Base-by-base conservation (phyloP, 2,329 filamentous ascomycete genomes). In the Exophiala spinifera region DNA sequence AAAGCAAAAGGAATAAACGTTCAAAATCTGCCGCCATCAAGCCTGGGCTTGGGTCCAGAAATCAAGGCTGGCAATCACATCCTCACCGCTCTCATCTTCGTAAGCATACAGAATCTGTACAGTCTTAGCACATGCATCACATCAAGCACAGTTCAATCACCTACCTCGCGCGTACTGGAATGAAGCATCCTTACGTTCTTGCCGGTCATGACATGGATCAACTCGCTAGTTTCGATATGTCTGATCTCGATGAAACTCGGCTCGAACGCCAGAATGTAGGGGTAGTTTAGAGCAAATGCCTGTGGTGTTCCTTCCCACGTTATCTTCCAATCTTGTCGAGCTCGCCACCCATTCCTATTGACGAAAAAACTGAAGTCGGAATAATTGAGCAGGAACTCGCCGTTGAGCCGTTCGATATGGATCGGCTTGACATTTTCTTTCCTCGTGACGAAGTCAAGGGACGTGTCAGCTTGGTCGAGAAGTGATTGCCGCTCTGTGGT, bases 341-440 rank as follows among this genome's bases (percentile, higher is more conserved):
- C 92, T 60, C 94, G 85, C 94, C 94, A 99, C 34, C 94, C 94
- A 70, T 99, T 97, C 66, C 94, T 85, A 73, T 99, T 97, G 69
- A 99, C 94, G 67, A 97, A 99, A 82, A 99, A 99, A 11, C 90
- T 96, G 73, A 96, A 99, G 70, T 99, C 94, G 3, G 90, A 94
- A 75, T 99, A 99, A 73, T 96, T 97, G 61, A 99, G 85, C 63
- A 99, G 73, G 78, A 99, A 99, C 69, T 99, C 94, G 70, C 92
- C 91, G 64, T 95, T 95, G 69, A 97, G 86, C 43, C 94, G 88
- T 72, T 99, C 95, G 63, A 99, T 97, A 67, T 97, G 92, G 61
- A 99, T 95, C 2, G 94, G 92, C 70, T 89, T 91, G 66, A 94
- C 89, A 65, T 89, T 90, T 72, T 97, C 92, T 70, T 94, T 94